Conservation (phyloP, 352 stramenopile species). For the Thraustotheca clavata region DNA sequence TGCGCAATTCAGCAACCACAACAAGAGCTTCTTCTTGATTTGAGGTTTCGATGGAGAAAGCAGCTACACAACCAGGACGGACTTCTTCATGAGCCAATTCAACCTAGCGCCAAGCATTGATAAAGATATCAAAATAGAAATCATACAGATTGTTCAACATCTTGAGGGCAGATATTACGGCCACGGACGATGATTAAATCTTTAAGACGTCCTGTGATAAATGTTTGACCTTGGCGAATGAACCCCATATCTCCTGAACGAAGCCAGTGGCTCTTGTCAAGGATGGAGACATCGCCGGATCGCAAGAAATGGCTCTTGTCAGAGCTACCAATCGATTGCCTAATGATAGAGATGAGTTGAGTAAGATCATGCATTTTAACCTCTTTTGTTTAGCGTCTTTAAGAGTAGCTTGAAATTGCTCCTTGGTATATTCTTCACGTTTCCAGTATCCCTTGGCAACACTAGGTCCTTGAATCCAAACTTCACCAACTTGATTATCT, state of each 20-base stretch:
- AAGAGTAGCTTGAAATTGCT: constrained; percentile 59
- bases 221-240: constrained; percentile 50
- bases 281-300: constrained; percentile 69
- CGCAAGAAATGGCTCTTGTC: constrained; percentile 29
- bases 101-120: constrained; percentile 29
- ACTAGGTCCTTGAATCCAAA: constrained; percentile 87
- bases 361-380: no score
- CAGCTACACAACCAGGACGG: constrained; percentile 59
- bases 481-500: constrained; percentile 77
- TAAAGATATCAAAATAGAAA: neutral
- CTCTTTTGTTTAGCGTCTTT: constrained; percentile 30
- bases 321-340: neutral
- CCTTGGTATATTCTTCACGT: constrained; percentile 48
- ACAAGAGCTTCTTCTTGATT: constrained; percentile 65
- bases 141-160: constrained; percentile 38
- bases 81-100: constrained; percentile 55
- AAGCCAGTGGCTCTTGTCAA: constrained; percentile 31
- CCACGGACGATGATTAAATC: constrained; percentile 82
- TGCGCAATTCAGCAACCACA: constrained; percentile 69
- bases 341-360: no score
- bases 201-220: constrained; percentile 67
- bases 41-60: constrained; percentile 68
- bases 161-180: constrained; percentile 66
- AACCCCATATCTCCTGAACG: constrained; percentile 76
- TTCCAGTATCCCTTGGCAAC: constrained; percentile 70